phyloP scores from a whole-genome alignment of 2,329 filamentous ascomycete genomes.

The Eutypa lata region DNA sequence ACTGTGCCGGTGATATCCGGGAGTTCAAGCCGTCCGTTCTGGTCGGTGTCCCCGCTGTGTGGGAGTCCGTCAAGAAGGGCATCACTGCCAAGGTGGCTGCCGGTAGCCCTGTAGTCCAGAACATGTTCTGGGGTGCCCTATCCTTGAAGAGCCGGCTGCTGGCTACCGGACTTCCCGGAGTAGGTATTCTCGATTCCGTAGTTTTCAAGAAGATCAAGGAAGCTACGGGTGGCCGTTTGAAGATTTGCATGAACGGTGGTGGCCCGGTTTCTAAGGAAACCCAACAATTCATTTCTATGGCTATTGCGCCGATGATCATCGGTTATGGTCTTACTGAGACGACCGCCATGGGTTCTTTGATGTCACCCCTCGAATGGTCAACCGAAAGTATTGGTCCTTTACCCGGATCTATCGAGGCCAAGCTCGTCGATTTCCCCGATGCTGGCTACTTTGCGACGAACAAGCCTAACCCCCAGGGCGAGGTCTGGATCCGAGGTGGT shows the following conservation, averaged over 20 bases:
- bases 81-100: conserved; percentile 74
- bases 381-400: conserved; percentile 70
- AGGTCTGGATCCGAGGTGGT: conserved; percentile 82
- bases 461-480: conserved; percentile 74
- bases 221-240: conserved; percentile 76
- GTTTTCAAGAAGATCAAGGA: conserved; percentile 93
- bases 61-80: conserved; percentile 90
- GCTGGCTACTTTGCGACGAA: conserved; percentile 76
- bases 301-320: conserved; percentile 84
- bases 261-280: conserved; percentile 83
- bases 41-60: conserved; percentile 84
- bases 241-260: conserved; percentile 82
- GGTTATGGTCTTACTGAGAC: conserved; percentile 90
- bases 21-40: conserved; percentile 81
- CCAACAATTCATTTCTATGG: conserved; percentile 82
- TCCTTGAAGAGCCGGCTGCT: conserved; percentile 51
- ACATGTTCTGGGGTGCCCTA: conserved; percentile 67
- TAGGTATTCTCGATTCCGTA: conserved; percentile 68
- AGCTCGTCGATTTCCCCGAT: conserved; percentile 82
- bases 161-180: conserved; percentile 58
- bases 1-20: conserved; percentile 84
- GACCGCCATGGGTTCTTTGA: conserved; percentile 68
- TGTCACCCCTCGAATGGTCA: conserved; percentile 78
- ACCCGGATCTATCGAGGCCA: conserved; percentile 72
- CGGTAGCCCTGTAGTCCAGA: conserved; percentile 64